Percentiles rank a stretch among this genome's conserved stretches.
Evolutionary conservation across 495 filamentous ascomycete species (phyloP).

Genomic region (Penicillium roqueforti): DNA sequence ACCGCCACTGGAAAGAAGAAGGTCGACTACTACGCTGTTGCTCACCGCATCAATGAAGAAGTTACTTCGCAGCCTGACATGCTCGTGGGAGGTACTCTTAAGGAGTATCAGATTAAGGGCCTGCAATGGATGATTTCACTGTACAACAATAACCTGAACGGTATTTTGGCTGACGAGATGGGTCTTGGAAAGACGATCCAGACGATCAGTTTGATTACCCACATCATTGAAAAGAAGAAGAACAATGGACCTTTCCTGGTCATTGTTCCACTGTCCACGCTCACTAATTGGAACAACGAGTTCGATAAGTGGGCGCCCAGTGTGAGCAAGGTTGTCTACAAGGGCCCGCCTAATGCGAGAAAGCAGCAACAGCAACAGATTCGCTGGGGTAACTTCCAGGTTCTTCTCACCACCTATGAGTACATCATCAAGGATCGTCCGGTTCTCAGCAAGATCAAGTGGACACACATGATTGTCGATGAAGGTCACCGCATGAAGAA

Average conservation of each 20-base stretch:
- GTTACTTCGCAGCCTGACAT: constrained; percentile 76
- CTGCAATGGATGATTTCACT: constrained; percentile 99
- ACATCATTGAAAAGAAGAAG: constrained; percentile 92
- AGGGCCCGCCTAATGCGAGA: constrained; percentile 82
- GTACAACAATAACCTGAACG: constrained; percentile 99
- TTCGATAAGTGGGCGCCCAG: constrained; percentile 98
- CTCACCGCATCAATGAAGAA: constrained; percentile 91
- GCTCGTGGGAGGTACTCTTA: constrained; percentile 84
- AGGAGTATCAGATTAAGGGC: constrained; percentile 98
- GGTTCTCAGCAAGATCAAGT: constrained; percentile 92
- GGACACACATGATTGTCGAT: constrained; percentile 99
- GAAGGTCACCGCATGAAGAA: constrained; percentile 99
- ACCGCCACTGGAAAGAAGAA: constrained; percentile 58
- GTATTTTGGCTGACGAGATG: constrained; percentile 98
- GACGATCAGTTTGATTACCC: constrained; percentile 95
- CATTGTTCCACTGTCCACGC: constrained; percentile 90
- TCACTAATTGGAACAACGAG: constrained; percentile 98
- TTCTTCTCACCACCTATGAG: constrained; percentile 94
- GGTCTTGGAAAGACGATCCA: constrained; percentile 99
- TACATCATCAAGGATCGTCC: constrained; percentile 99
- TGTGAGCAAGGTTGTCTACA: constrained; percentile 86
- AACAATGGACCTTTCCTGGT: constrained; percentile 93
- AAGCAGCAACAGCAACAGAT: constrained; percentile 93
- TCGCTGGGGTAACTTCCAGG: constrained; percentile 91
- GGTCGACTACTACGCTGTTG: constrained; percentile 97